These are phyloP conservation scores for Lippia alba DNA, from an alignment of 305 asterid genomes.

Conservation along the genomic window DNA sequence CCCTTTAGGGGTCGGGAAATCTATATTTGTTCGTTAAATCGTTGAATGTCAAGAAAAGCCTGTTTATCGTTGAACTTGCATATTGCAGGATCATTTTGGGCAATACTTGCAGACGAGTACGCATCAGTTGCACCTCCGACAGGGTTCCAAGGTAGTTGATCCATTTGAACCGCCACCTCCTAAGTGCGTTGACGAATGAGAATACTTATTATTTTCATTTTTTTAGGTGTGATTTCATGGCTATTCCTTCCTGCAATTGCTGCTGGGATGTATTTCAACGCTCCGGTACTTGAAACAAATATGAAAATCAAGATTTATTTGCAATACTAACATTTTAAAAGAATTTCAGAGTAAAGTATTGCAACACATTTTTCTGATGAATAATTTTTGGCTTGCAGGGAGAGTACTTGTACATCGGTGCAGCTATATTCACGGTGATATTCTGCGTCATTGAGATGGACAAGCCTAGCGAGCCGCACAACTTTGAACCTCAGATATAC, in stretches of 20 bases:
- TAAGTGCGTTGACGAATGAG: neutral
- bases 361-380: conserved; percentile 13
- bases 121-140: conserved; percentile 78
- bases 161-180: no score
- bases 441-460: conserved; percentile 84
- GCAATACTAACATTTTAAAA: neutral
- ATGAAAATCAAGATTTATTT: neutral
- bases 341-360: neutral
- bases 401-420: conserved; percentile 82
- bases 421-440: conserved; percentile 68
- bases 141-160: conserved; percentile 71
- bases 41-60: neutral
- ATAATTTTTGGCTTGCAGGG: conserved; percentile 53
- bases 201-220: neutral
- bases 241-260: conserved; percentile 79
- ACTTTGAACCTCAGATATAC: conserved; percentile 91
- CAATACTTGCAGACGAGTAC: conserved; percentile 73
- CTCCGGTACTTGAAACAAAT: conserved; percentile 50
- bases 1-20: no score
- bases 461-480: conserved; percentile 89
- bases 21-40: no score
- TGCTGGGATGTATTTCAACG: conserved; percentile 76
- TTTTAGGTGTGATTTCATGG: conserved; percentile 80
- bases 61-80: conserved; percentile 1
- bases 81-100: conserved; percentile 74